Percentiles rank a stretch among this genome's conserved stretches.
Conservation (phyloP, 352 stramenopile genomes). For the Phytophthora nicotianae region DNA sequence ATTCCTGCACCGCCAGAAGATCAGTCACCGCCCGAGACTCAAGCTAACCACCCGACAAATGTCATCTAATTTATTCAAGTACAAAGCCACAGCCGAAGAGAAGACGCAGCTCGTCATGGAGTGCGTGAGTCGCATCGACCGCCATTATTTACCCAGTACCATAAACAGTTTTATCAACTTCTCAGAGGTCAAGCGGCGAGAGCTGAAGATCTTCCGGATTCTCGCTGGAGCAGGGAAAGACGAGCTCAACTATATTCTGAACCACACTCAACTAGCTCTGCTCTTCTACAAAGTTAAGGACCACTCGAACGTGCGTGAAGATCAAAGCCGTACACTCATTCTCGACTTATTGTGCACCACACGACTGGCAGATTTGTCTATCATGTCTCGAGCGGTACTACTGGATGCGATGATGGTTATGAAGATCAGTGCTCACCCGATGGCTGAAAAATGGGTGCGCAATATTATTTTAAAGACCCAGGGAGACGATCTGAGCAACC, state of each 20-base stretch:
- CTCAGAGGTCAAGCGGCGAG: conserved; percentile 75
- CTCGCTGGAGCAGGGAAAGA: conserved; percentile 94
- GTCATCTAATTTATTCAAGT: conserved; percentile 78
- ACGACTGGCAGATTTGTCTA: conserved; percentile 89
- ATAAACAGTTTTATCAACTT: conserved; percentile 91
- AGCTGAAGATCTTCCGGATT: conserved; percentile 96
- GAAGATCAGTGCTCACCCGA: conserved; percentile 94
- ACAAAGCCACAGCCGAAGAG: conserved; percentile 80
- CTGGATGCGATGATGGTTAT: conserved; percentile 97
- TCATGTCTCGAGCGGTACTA: conserved; percentile 91
- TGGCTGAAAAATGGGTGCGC: conserved; percentile 95
- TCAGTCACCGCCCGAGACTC: conserved; percentile 61
- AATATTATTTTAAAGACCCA: conserved; percentile 97
- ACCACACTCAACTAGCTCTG: conserved; percentile 93
- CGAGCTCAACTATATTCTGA: conserved; percentile 97
- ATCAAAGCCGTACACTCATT: conserved; percentile 92
- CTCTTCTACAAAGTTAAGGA: conserved; percentile 99
- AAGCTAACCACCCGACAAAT: conserved; percentile 48
- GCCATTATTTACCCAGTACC: conserved; percentile 82
- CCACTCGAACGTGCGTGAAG: conserved; percentile 65
- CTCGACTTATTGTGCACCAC: conserved; percentile 95
- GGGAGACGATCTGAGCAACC: conserved; percentile 95
- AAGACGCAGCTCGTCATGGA: conserved; percentile 81
- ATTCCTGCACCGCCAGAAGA: conserved; percentile 74
- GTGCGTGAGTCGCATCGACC: conserved; percentile 75